These are phyloP conservation scores for Stromatinia cepivora DNA, from an alignment of 2,329 filamentous ascomycete genomes.

Conservation along the genomic window DNA sequence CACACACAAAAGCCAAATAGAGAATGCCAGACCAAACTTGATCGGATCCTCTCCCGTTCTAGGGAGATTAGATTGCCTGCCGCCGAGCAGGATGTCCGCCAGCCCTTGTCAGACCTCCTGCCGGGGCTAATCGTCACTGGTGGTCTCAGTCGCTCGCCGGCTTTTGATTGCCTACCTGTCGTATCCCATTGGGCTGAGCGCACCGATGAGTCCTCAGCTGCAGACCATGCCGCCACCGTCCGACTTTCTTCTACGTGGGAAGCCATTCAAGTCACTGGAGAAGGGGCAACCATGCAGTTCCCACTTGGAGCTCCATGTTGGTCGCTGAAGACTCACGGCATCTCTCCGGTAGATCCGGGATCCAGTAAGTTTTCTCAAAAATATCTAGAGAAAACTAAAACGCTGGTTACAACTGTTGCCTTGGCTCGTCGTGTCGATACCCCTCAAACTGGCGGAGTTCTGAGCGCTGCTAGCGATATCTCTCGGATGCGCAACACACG, in stretches of 20 bases:
- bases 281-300: constrained; percentile 14
- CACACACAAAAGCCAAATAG: neutral
- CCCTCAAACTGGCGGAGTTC: neutral
- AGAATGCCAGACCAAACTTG: neutral
- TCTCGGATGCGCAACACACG: constrained; percentile 6
- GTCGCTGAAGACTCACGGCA: constrained; percentile 1
- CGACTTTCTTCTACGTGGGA: neutral
- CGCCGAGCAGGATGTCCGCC: neutral
- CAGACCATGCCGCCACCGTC: neutral
- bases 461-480: neutral
- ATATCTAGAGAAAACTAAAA: neutral
- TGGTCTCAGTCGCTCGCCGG: constrained; percentile 14
- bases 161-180: constrained; percentile 14
- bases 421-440: constrained; percentile 8
- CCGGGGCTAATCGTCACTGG: neutral
- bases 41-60: neutral
- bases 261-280: neutral
- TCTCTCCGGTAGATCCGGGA: neutral
- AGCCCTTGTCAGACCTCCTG: neutral
- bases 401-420: neutral
- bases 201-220: neutral
- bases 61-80: neutral
- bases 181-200: constrained; percentile 17
- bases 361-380: constrained; percentile 8
- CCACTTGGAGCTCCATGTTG: constrained; percentile 7